phyloP scores from a whole-genome alignment of 345 rosid species.

The Stellera chamaejasme region DNA sequence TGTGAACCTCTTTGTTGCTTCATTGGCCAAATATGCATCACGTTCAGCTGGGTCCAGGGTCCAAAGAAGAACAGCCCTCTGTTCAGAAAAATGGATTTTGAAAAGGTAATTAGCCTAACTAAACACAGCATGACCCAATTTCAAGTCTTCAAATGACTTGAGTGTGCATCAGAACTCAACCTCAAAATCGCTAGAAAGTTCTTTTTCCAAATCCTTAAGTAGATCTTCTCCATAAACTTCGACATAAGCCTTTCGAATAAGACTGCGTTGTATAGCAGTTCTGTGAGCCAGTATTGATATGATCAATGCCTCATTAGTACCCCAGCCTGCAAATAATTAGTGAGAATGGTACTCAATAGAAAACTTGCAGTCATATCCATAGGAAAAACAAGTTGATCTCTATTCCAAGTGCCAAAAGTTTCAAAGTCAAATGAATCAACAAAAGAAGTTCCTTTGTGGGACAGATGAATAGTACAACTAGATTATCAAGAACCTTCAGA shows the following conservation, averaged over 20 bases:
- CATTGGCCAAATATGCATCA: slow-evolving; percentile 70
- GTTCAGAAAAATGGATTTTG: slow-evolving; percentile 10
- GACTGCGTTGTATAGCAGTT: slow-evolving; percentile 59
- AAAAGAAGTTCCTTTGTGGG: no score
- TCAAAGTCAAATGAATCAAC: no score
- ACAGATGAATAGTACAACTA: no score
- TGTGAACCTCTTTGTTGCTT: slow-evolving; percentile 64
- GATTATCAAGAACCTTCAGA: no score
- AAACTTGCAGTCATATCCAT: not conserved
- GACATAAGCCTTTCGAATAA: slow-evolving; percentile 47
- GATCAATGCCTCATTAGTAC: slow-evolving; percentile 70
- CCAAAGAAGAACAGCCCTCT: slow-evolving; percentile 62
- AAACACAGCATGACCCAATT: slow-evolving; percentile 4
- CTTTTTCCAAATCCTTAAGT: slow-evolving; percentile 61
- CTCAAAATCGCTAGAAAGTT: slow-evolving; percentile 86
- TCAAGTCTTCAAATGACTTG: not conserved
- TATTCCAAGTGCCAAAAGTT: no score
- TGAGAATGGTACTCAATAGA: no score
- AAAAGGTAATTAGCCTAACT: not conserved
- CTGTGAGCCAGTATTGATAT: slow-evolving; percentile 81
- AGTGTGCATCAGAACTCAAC: slow-evolving; percentile 24
- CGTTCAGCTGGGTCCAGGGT: slow-evolving; percentile 72
- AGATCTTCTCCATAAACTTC: slow-evolving; percentile 72
- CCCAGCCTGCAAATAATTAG: slow-evolving; percentile 61
- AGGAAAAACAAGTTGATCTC: not conserved